These are phyloP conservation scores for Hypoxylon sp. DNA, from an alignment of 2,329 filamentous ascomycete species.

Conservation along the genomic window DNA sequence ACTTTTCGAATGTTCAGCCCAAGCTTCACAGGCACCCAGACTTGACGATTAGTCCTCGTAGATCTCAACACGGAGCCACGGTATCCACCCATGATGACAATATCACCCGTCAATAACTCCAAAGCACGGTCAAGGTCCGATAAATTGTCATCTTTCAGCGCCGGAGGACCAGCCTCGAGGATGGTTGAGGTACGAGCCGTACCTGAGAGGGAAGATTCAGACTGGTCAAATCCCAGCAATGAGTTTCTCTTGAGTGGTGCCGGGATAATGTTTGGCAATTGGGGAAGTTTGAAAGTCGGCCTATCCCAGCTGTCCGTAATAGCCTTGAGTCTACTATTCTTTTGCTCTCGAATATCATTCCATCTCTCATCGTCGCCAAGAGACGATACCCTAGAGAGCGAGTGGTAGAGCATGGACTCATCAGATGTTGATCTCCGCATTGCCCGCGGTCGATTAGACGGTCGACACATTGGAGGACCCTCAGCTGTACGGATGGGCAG, in stretches of 20 bases:
- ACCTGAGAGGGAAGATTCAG: conserved; percentile 41
- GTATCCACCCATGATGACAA: conserved; percentile 92
- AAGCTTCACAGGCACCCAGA: conserved; percentile 95
- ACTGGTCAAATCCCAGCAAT: conserved; percentile 45
- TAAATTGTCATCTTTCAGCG: conserved; percentile 50
- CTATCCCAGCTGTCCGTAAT: conserved; percentile 89
- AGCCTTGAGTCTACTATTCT: conserved; percentile 91
- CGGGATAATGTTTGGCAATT: conserved; percentile 68
- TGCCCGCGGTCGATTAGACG: conserved; percentile 51
- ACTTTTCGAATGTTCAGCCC: conserved; percentile 93
- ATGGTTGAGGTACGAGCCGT: conserved; percentile 39
- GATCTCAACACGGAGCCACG: conserved; percentile 91
- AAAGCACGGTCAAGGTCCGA: conserved; percentile 69
- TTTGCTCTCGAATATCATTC: conserved; percentile 83
- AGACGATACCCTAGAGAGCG: conserved; percentile 83
- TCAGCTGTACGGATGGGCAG: conserved; percentile 30
- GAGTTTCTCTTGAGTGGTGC: conserved; percentile 52
- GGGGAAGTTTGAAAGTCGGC: conserved; percentile 81
- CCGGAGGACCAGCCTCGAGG: conserved; percentile 30
- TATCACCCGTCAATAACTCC: conserved; percentile 81
- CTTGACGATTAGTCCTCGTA: conserved; percentile 84
- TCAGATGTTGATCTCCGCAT: conserved; percentile 79
- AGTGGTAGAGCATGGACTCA: conserved; percentile 82
- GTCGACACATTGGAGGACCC: conserved; percentile 35
- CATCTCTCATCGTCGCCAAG: conserved; percentile 88